Percentiles rank a stretch among this genome's conserved stretches.
These are phyloP conservation scores for Excoecaria cochinchinensis DNA, from an alignment of 345 rosid genomes.

Conservation along the genomic window DNA sequence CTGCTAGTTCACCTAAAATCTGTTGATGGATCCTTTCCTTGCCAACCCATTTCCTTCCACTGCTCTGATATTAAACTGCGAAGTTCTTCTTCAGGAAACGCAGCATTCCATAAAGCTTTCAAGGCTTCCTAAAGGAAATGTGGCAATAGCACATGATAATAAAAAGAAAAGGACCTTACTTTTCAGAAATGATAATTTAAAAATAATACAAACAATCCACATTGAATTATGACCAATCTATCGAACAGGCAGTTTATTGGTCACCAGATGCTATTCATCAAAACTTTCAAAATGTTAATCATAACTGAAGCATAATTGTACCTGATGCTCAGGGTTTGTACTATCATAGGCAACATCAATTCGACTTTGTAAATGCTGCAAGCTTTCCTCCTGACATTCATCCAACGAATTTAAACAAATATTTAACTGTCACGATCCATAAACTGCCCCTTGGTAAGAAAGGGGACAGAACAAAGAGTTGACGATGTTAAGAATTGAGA, in stretches of 20 bases:
- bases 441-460: neutral
- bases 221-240: neutral
- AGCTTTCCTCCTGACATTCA: conserved; percentile 76
- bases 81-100: conserved; percentile 95
- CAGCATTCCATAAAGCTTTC: conserved; percentile 79
- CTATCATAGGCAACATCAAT: conserved; percentile 91
- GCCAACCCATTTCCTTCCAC: conserved; percentile 99
- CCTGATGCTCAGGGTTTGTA: conserved; percentile 80
- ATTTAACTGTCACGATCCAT: neutral
- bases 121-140: conserved; percentile 67
- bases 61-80: conserved; percentile 86
- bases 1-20: conserved; percentile 71
- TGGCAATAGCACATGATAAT: conserved; percentile 16
- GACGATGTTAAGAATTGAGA: neutral
- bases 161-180: conserved; percentile 4
- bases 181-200: neutral
- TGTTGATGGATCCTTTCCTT: conserved; percentile 99
- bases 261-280: neutral
- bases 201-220: neutral
- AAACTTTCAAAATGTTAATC: neutral
- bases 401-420: neutral
- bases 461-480: neutral
- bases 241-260: neutral
- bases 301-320: conserved; percentile 21
- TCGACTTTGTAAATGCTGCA: conserved; percentile 79